Conservation (phyloP, 495 filamentous ascomycete species). For the Trichoderma asperelloides region DNA sequence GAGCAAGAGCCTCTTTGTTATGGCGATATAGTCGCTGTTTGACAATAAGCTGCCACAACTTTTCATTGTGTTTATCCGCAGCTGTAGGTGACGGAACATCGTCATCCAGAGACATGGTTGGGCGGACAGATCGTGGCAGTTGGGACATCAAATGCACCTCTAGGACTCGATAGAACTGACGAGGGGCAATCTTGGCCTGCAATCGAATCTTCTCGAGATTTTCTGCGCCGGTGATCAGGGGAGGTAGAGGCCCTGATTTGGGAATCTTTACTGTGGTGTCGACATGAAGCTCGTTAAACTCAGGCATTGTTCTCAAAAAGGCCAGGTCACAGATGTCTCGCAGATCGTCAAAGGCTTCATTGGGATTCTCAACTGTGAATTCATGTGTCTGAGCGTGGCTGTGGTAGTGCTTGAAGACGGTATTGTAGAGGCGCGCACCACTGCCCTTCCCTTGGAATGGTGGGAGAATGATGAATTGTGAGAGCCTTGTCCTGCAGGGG, state of each 20-base stretch:
- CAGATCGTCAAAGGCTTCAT: conserved; percentile 86
- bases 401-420: conserved; percentile 59
- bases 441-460: conserved; percentile 74
- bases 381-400: conserved; percentile 57
- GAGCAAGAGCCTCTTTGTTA: conserved; percentile 65
- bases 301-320: conserved; percentile 47
- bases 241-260: conserved; percentile 43
- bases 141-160: conserved; percentile 82
- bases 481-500: conserved; percentile 70
- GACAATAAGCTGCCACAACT: conserved; percentile 73
- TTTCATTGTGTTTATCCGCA: conserved; percentile 44
- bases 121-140: conserved; percentile 56
- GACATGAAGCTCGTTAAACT: conserved; percentile 44
- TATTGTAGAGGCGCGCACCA: conserved; percentile 71
- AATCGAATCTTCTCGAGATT: conserved; percentile 52
- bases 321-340: conserved; percentile 75
- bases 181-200: conserved; percentile 65
- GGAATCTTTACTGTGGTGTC: conserved; percentile 33
- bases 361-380: conserved; percentile 92
- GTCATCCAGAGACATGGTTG: conserved; percentile 23
- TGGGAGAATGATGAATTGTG: conserved; percentile 89
- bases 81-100: conserved; percentile 19
- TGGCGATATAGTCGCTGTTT: conserved; percentile 77
- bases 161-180: conserved; percentile 79
- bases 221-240: conserved; percentile 49